Base-by-base conservation (phyloP, 768 basidiomycete species). In the Leucogyrophana mollusca region DNA sequence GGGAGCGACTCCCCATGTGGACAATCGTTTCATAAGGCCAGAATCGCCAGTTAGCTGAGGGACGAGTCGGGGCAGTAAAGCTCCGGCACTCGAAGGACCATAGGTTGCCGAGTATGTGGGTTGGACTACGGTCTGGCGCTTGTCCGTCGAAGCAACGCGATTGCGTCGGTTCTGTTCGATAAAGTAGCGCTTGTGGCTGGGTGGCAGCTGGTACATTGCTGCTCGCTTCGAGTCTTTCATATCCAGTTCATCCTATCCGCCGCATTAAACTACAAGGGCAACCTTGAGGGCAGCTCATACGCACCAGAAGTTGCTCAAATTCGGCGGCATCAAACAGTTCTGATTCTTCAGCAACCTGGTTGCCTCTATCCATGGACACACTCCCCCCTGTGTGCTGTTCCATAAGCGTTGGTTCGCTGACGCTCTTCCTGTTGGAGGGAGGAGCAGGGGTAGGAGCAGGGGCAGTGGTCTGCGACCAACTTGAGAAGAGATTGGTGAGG, bases 11-110 rank as follows among this genome's bases (percentile, higher is more conserved):
- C 82, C 76, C 85, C 87, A 87, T 2, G 77, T 77, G 0, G 86
- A 90, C 39, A 86, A 77, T 14, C 87, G 79, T 45, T 78, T 82
- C 60, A 89, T 79, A 13, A 87, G 54, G 27, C 79, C 68, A n/a
- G 73, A 67, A 50, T 86, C 85, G 8, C 88, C 86, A n/a, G 85
- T 86, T 2, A 87, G 65, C 51, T 90, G 87, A 20, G 88, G 87
- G 27, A 82, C 78, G 8, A 90, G 71, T 20, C 78, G 78, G 39
- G 86, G 82, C 3, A 88, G 60, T n/a, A 86, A 57, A 13, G 72
- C 68, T 10, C 74, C 66, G 9, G 76, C 78, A 49, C 75, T 80
- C 4, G 84, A 72, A 4, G 86, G 80, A 1, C 84, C 82, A 56
- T 78, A 80, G 0, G 83, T 80, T 10, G 69, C 69, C 40, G 78